phyloP scores from a whole-genome alignment of 306 rosid genomes.

The Dryas drummondii region DNA sequence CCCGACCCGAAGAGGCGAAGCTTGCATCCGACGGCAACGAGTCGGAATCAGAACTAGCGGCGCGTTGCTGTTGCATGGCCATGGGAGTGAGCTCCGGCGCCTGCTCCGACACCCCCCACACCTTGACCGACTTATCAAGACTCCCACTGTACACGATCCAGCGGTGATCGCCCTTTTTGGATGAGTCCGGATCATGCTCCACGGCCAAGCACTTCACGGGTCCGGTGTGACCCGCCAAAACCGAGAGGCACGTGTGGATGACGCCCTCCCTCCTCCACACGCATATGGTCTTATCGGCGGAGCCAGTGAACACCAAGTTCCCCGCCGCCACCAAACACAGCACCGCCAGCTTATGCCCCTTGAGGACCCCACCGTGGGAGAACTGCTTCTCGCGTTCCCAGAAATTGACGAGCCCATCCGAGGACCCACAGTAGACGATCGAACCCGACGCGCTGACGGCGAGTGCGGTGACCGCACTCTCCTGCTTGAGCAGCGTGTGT shows the following conservation, averaged over 20 bases:
- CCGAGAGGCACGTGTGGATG: slow-evolving; percentile 69
- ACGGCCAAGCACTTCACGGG: slow-evolving; percentile 89
- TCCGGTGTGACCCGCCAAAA: slow-evolving; percentile 74
- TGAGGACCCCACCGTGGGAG: slow-evolving; percentile 69
- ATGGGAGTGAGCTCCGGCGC: slow-evolving; percentile 25
- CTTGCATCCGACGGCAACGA: slow-evolving; percentile 55
- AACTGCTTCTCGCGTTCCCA: slow-evolving; percentile 62
- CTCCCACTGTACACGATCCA: slow-evolving; percentile 90
- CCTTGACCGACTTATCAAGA: slow-evolving; percentile 89
- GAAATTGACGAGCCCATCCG: slow-evolving; percentile 75
- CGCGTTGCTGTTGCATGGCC: slow-evolving; percentile 24
- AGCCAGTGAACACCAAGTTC: slow-evolving; percentile 62
- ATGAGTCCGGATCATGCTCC: slow-evolving; percentile 43
- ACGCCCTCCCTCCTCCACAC: slow-evolving; percentile 72
- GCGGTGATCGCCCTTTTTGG: slow-evolving; percentile 26
- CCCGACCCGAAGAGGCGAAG: slow-evolving; percentile 45
- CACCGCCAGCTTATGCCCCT: slow-evolving; percentile 77
- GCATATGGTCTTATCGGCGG: slow-evolving; percentile 81
- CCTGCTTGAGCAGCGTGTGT: slow-evolving; percentile 67
- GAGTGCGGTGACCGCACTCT: slow-evolving; percentile 80
- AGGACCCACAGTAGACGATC: slow-evolving; percentile 69
- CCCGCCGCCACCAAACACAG: slow-evolving; percentile 71
- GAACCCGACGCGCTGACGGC: slow-evolving; percentile 46
- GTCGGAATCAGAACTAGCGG: slow-evolving; percentile 31
- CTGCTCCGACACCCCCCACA: slow-evolving; percentile 69